Conservation (phyloP, 164 flowering plant genomes). For the Vitis rupestris region DNA sequence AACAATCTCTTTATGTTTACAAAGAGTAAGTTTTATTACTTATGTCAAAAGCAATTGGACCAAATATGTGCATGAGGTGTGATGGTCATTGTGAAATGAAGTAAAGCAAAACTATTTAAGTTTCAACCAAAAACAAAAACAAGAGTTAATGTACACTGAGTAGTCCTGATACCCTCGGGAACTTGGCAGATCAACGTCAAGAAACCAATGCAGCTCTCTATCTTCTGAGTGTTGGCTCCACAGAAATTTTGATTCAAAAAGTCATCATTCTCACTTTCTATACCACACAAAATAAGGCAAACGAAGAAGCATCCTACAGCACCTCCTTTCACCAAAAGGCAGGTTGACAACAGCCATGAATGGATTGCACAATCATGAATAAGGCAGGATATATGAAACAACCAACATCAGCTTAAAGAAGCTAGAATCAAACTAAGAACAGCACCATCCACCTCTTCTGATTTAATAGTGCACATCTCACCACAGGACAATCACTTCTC, state of each 20-base stretch:
- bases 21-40: too few relatives aligned
- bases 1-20: too few relatives aligned
- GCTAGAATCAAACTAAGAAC: not conserved
- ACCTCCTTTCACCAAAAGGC: not conserved
- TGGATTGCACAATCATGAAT: slow-evolving; percentile 8
- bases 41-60: too few relatives aligned
- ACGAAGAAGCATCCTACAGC: not conserved
- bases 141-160: slow-evolving; percentile 8
- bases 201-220: slow-evolving; percentile 4
- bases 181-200: slow-evolving; percentile 22
- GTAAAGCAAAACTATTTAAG: too few relatives aligned
- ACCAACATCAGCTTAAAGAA: slow-evolving; percentile 5
- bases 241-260: slow-evolving; percentile 9
- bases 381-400: not conserved
- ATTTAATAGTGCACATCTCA: not conserved
- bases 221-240: slow-evolving; percentile 8
- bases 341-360: not conserved
- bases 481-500: not conserved
- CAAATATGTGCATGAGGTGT: too few relatives aligned
- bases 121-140: not conserved
- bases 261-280: not conserved
- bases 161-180: slow-evolving; percentile 9
- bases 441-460: not conserved
- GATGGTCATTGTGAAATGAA: too few relatives aligned
- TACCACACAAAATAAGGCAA: not conserved